Base-by-base conservation (phyloP, 306 rosid genomes). In the Pueraria montana region DNA sequence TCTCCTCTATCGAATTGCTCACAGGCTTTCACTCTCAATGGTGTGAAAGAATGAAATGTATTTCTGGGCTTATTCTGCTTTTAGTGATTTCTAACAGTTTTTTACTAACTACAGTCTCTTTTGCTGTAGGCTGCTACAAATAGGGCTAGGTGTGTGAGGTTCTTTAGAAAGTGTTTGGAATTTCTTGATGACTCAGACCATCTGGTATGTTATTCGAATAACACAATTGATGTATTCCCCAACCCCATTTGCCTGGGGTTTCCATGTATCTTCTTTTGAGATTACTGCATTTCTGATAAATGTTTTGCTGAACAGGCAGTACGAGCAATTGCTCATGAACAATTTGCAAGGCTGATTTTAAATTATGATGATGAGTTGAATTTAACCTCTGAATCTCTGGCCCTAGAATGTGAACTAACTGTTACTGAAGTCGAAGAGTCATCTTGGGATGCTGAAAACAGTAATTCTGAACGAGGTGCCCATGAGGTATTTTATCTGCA, bases 311-410 rank as follows among this genome's bases (percentile, higher is more conserved):
- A 78, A 85, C 95, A 95, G 98, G 97, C 93, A 34, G 93, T 95
- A 11, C 98, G 98, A 13, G 98, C 98, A 84, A 87, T 89, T 82
- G 98, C 98, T 55, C 98, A 95, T 63, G 98, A 95, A 80, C 98
- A 95, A 84, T 95, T 93, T 87, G 98, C 98, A 3, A 93, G 98
- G 92, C 90, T 95, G 85, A 91, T 95, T 85, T 86, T 95, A 80
- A 93, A 87, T 88, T 83, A 88, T 6, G 91, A 91, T 56, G 94
- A 95, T 30, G 96, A 91, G 85, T 86, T 93, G 87, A 93, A 91
- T 61, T 86, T 93, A 85, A 91, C 89, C 6, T 72, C 89, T 30
- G 97, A 92, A n/a, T 91, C 89, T 63, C 88, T 91, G 65, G 95
- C 94, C 18, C 38, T 87, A 68, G 92, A 86, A 84, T 89, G 87